Percentiles rank a stretch among this genome's conserved stretches.
Conservation (phyloP, 441 rosid genomes). For the Bruguiera hainesii region DNA sequence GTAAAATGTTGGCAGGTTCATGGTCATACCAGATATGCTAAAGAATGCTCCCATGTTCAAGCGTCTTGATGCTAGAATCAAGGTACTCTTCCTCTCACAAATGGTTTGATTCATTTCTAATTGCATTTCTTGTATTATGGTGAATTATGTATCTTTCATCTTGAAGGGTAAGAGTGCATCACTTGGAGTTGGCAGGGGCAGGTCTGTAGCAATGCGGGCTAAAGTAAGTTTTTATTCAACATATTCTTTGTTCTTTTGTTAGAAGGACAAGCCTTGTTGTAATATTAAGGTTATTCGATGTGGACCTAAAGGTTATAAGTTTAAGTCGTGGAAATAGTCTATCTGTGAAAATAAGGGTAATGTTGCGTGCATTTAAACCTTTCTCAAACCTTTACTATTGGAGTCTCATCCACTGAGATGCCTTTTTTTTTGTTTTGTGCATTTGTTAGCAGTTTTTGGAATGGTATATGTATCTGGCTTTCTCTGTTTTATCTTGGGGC, state of each 20-base stretch:
- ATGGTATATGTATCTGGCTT: too few species aligned
- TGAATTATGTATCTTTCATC: constrained; percentile 12
- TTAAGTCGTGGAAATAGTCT: too few species aligned
- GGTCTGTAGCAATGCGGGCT: constrained; percentile 97
- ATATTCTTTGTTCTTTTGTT: background rate
- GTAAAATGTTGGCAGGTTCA: constrained; percentile 54
- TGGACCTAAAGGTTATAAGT: too few species aligned
- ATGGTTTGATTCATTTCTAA: background rate
- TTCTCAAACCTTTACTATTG: too few species aligned
- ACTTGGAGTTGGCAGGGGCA: constrained; percentile 96
- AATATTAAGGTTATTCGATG: too few species aligned
- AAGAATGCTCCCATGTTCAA: constrained; percentile 99
- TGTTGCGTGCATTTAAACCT: too few species aligned
- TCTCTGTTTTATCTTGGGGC: too few species aligned
- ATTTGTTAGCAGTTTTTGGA: too few species aligned
- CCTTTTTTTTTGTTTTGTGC: too few species aligned
- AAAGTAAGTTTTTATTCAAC: constrained; percentile 52
- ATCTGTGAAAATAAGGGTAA: too few species aligned
- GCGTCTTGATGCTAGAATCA: constrained; percentile 94
- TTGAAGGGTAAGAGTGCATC: constrained; percentile 95
- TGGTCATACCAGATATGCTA: constrained; percentile 99
- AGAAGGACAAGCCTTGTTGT: too few species aligned
- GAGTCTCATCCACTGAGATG: too few species aligned
- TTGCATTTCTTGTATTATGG: background rate
- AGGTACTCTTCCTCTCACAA: constrained; percentile 37